These are phyloP conservation scores for Marvania coccoides DNA, from an alignment of 139 green algal genomes.

Conservation along the genomic window DNA sequence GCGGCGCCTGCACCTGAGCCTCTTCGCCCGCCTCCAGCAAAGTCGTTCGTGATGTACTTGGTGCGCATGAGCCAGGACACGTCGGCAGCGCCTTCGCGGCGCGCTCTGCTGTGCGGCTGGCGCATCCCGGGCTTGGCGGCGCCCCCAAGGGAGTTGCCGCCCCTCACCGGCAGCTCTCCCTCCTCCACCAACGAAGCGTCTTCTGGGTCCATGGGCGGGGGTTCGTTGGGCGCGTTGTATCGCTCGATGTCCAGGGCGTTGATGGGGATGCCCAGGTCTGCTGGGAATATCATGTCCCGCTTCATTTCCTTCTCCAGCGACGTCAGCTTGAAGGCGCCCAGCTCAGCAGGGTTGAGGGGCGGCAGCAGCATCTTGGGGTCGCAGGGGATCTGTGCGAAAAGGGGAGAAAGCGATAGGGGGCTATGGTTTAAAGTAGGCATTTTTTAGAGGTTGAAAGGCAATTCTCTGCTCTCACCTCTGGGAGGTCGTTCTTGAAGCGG, in stretches of 20 bases:
- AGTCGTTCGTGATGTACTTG: conserved; percentile 50
- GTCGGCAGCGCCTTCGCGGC: conserved; percentile 9
- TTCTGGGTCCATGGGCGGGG: conserved; percentile 33
- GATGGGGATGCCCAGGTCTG: conserved; percentile 50
- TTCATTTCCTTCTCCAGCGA: conserved; percentile 43
- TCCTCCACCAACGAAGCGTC: conserved; percentile 38
- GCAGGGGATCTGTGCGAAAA: conserved; percentile 45
- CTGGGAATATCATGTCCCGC: conserved; percentile 44
- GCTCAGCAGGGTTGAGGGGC: conserved; percentile 26
- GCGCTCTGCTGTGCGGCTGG: not conserved
- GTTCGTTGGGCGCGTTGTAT: conserved; percentile 33
- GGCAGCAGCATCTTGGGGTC: conserved; percentile 67
- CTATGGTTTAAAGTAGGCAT: too few relatives aligned
- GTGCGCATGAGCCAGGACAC: conserved; percentile 62
- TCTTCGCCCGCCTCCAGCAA: not conserved
- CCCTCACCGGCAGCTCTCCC: too few relatives aligned
- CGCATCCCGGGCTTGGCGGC: too few relatives aligned
- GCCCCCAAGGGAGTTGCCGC: too few relatives aligned
- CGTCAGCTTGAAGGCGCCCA: conserved; percentile 53
- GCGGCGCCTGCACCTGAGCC: not conserved
- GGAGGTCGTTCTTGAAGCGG: conserved; percentile 57
- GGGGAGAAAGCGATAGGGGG: too few relatives aligned
- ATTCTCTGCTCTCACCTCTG: conserved; percentile 26
- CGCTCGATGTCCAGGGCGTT: conserved; percentile 49
- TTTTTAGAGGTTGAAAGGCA: not conserved